Base-by-base conservation (phyloP, 2,329 filamentous ascomycete species). In the Fusarium globosum region DNA sequence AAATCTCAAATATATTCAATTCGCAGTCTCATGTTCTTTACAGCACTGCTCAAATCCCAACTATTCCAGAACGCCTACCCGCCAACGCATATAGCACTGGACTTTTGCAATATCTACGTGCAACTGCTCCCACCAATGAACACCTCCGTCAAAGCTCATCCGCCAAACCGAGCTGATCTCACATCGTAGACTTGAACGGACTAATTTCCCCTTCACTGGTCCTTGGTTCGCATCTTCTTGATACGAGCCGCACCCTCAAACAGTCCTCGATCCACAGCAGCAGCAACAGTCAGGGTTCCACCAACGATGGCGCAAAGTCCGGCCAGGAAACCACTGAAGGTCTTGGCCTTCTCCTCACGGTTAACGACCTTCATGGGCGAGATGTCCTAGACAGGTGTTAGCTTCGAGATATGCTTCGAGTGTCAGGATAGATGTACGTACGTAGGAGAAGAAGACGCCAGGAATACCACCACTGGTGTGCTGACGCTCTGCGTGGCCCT, bases 321-420 rank as follows among this genome's bases (percentile, higher is more conserved):
- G 2, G 96, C 96, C 66, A 99, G 83, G 86, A 99, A 99, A 23
- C 94, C 94, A 1, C 94, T 91, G 82, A 99, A 97, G 9, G 93
- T 93, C 87, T 98, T 98, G 69, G 92, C 87, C 52, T 94, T 90
- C 75, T 94, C 92, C 85, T 99, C 97, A 62, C 95, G 93, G 86
- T 99, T 99, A 84, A 99, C 93, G 69, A 99, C 96, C 86, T 98
- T 99, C 96, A 99, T 99, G 10, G 96, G 96, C 5, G 96, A 98
- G 82, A 99, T 99, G 79, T 99, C 96, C 93, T 95, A 33, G 8
- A 36, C 16, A 18, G 35, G 21, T 28, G 67, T 80, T 74, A 80
- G 76, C 58, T 61, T 55, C n/a, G 7, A 26, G 20, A 18, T n/a
- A 15, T 35, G 23, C 16, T 20, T 46, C 13, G 51, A 38, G 15